Evolutionary conservation across 352 stramenopile genomes (phyloP).

Genomic region (Phytophthora litchii): DNA sequence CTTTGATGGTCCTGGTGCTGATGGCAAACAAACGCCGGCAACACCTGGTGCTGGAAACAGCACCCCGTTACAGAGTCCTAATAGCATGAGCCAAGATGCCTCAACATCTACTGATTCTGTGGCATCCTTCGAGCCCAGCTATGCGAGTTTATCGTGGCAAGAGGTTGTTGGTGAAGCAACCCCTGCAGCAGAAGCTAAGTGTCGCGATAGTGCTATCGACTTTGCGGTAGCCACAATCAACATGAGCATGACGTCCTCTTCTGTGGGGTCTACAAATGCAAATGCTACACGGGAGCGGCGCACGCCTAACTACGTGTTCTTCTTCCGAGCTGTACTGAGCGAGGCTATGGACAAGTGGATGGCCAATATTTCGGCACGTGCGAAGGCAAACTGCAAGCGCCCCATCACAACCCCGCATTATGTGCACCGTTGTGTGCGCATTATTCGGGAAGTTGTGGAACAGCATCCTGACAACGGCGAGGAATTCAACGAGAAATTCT

Average conservation of each 20-base stretch:
- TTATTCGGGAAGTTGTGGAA: constrained; percentile 85
- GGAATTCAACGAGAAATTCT: constrained; percentile 86
- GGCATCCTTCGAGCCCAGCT: constrained; percentile 56
- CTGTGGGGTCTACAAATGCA: constrained; percentile 69
- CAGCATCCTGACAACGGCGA: constrained; percentile 84
- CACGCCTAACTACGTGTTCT: constrained; percentile 88
- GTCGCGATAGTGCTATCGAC: constrained; percentile 71
- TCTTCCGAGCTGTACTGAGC: constrained; percentile 80
- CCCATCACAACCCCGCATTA: constrained; percentile 87
- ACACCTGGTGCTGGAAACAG: constrained; percentile 46
- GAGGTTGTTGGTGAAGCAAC: constrained; percentile 71
- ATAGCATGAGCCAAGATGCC: constrained; percentile 48
- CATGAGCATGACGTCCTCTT: constrained; percentile 79
- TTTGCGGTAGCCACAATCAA: constrained; percentile 79
- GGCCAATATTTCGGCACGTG: constrained; percentile 65
- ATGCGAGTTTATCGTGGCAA: constrained; percentile 69
- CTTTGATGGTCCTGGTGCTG: constrained; percentile 53
- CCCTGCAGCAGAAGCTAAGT: constrained; percentile 58
- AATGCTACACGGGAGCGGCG: constrained; percentile 79
- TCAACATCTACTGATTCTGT: constrained; percentile 33
- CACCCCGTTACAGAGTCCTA: constrained; percentile 73
- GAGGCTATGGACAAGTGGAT: constrained; percentile 92
- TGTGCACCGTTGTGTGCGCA: constrained; percentile 81
- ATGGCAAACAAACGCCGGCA: constrained; percentile 44
- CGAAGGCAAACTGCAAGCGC: constrained; percentile 74